Conservation (phyloP, 129 eudicot genomes). For the Lactuca saligna region DNA sequence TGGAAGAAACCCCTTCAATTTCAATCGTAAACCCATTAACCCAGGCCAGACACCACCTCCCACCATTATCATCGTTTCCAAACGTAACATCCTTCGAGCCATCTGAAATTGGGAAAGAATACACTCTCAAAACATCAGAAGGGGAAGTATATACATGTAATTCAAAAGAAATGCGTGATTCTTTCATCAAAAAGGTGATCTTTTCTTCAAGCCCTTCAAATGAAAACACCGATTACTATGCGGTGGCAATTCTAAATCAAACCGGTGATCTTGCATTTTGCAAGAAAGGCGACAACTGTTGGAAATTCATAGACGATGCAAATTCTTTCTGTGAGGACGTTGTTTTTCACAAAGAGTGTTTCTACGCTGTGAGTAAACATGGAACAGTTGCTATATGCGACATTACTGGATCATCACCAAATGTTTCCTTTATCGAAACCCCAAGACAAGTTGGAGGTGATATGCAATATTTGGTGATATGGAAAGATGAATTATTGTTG, state of each 20-base stretch:
- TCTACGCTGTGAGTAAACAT: slow-evolving; percentile 56
- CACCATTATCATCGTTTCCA: slow-evolving; percentile 60
- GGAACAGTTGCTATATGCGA: slow-evolving; percentile 63
- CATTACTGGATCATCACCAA: slow-evolving; percentile 29
- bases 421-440: slow-evolving; percentile 38
- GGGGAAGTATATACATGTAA: slow-evolving; percentile 40
- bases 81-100: slow-evolving; percentile 44
- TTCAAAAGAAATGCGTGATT: slow-evolving; percentile 68
- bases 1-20: slow-evolving; percentile 53
- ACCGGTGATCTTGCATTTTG: slow-evolving; percentile 71
- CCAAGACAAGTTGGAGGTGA: slow-evolving; percentile 57
- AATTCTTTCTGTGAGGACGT: slow-evolving; percentile 62
- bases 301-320: slow-evolving; percentile 54
- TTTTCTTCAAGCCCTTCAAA: slow-evolving; percentile 52
- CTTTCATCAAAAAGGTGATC: slow-evolving; percentile 53
- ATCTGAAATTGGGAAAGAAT: slow-evolving; percentile 59
- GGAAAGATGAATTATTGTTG: slow-evolving; percentile 54
- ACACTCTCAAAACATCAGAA: slow-evolving; percentile 34
- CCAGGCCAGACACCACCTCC: slow-evolving; percentile 40
- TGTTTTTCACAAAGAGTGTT: slow-evolving; percentile 44
- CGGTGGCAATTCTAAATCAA: slow-evolving; percentile 51
- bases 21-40: slow-evolving; percentile 61
- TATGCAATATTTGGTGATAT: slow-evolving; percentile 68
- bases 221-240: slow-evolving; percentile 33
- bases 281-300: slow-evolving; percentile 38